Conservation (phyloP, 768 basidiomycete genomes). For the Boletus sensibilis region DNA sequence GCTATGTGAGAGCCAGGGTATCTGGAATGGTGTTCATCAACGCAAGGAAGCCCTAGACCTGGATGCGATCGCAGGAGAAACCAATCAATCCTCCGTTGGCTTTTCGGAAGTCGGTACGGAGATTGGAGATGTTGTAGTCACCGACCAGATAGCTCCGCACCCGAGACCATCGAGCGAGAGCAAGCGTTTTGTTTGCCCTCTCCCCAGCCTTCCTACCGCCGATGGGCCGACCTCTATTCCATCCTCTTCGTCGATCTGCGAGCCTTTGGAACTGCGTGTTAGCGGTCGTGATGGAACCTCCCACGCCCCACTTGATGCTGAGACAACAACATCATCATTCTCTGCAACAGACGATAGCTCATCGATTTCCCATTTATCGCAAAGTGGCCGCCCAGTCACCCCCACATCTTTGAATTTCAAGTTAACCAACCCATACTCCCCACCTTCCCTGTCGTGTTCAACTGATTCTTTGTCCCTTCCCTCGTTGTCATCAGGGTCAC, state of each 20-base stretch:
- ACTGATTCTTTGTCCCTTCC: constrained; percentile 60
- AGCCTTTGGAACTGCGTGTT: neutral
- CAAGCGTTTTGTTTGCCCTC: constrained; percentile 22
- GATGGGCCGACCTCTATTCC: constrained; percentile 2
- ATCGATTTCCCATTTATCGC: constrained; percentile 33
- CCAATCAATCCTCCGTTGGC: neutral
- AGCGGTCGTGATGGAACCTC: neutral
- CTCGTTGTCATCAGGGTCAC: constrained; percentile 47
- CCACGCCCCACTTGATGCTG: constrained; percentile 13
- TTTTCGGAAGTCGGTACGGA: neutral
- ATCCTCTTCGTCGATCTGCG: constrained; percentile 6
- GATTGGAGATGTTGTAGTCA: neutral
- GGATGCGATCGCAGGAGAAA: constrained; percentile 1
- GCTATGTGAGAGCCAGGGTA: constrained; percentile 65
- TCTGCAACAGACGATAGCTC: constrained; percentile 33
- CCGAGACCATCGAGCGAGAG: constrained; percentile 9
- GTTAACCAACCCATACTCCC: constrained; percentile 28
- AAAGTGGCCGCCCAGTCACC: constrained; percentile 33
- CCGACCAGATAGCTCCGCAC: neutral
- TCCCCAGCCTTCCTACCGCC: constrained; percentile 25
- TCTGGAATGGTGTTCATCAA: constrained; percentile 50
- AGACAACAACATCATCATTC: constrained; percentile 26
- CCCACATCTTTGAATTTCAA: constrained; percentile 33
- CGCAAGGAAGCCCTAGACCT: constrained; percentile 4
- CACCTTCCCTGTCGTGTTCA: constrained; percentile 56